Evolutionary conservation across 2,329 filamentous ascomycete species (phyloP).

Genomic region (Berkeleyomyces rouxiae): DNA sequence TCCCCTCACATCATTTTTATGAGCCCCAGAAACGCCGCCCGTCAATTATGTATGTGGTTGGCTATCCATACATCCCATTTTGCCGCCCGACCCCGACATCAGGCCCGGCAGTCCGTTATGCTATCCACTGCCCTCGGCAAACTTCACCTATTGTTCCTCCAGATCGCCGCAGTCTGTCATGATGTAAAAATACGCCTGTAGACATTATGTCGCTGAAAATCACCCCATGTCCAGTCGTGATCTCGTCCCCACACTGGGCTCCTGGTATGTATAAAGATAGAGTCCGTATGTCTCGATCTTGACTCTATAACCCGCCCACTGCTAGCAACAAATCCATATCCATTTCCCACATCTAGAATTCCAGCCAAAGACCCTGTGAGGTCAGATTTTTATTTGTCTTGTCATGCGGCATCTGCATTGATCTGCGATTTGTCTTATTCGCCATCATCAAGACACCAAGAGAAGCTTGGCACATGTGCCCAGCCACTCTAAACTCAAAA

Average conservation of each 20-base stretch:
- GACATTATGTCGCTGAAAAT: not conserved
- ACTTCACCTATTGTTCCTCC: constrained; percentile 22
- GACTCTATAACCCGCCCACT: not conserved
- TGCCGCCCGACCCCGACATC: constrained; percentile 19
- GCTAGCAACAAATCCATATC: not conserved
- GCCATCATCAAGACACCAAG: not conserved
- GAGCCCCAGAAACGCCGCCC: constrained; percentile 19
- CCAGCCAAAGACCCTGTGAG: not conserved
- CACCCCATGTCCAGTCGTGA: not conserved
- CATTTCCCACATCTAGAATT: not conserved
- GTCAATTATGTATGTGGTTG: constrained; percentile 18
- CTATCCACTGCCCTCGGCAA: constrained; percentile 22
- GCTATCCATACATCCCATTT: constrained; percentile 18
- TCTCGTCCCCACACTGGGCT: not conserved
- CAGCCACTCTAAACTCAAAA: not conserved
- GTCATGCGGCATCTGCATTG: not conserved
- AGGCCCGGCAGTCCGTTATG: constrained; percentile 19
- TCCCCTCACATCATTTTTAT: not conserved
- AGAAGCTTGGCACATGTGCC: not conserved
- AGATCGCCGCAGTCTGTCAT: constrained; percentile 19
- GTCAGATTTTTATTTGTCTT: not conserved
- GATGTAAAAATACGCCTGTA: not conserved
- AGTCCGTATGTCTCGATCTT: not conserved
- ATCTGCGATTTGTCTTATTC: not conserved
- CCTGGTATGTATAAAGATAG: not conserved